Percentiles rank a stretch among this genome's conserved stretches.
phyloP scores from a whole-genome alignment of 345 rosid species.

The Brassica cretica region DNA sequence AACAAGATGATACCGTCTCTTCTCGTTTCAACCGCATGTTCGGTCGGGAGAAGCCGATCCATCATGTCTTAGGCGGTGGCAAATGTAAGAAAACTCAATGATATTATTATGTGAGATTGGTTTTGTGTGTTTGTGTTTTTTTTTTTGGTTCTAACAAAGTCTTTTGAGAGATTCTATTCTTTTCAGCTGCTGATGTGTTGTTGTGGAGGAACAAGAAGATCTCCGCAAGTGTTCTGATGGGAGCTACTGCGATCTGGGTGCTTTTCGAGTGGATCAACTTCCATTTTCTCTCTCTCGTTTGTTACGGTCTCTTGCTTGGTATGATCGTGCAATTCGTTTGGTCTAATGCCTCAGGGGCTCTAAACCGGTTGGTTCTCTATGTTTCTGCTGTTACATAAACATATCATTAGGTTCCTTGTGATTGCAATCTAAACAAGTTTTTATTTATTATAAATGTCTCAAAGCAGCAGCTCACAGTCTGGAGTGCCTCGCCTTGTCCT shows the following conservation, averaged over 20 bases:
- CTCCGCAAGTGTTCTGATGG: conserved; percentile 64
- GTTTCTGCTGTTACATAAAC: too few species aligned
- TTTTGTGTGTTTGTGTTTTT: neutral
- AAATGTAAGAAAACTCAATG: conserved; percentile 46
- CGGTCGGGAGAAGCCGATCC: conserved; percentile 78
- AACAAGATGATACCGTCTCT: conserved; percentile 58
- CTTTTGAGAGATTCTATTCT: conserved; percentile 17
- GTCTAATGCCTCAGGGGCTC: conserved; percentile 69
- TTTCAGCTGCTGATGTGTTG: conserved; percentile 95
- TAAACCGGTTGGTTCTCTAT: conserved; percentile 47
- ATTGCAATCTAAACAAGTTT: conserved; percentile 18
- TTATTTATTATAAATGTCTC: neutral
- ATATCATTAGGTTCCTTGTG: neutral
- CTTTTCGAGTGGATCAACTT: conserved; percentile 92
- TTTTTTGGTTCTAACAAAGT: conserved; percentile 4
- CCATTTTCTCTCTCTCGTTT: conserved; percentile 72
- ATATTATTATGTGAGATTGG: neutral
- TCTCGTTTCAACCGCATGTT: conserved; percentile 68
- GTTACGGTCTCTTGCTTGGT: conserved; percentile 65
- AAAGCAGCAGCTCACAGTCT: conserved; percentile 54
- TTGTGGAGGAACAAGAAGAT: conserved; percentile 98
- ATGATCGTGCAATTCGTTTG: conserved; percentile 87
- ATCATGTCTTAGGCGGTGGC: conserved; percentile 87
- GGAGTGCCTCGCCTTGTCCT: conserved; percentile 74
- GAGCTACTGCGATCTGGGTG: conserved; percentile 82